Evolutionary conservation across 2,329 filamentous ascomycete species (phyloP).

Genomic region (Curvularia lunata): DNA sequence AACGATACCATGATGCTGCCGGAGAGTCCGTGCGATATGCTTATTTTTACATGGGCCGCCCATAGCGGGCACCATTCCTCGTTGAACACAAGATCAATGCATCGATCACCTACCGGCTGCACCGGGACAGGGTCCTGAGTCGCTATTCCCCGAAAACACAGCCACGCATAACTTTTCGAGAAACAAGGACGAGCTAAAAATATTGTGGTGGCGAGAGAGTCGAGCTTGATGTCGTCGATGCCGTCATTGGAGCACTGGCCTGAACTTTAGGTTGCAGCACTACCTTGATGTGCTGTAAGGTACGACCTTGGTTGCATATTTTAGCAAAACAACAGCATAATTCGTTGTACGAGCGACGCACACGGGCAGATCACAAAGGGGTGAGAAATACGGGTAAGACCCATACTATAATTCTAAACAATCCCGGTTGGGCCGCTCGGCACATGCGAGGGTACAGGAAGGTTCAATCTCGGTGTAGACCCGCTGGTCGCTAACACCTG

Average conservation of each 20-base stretch:
- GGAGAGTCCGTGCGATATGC: slow-evolving; percentile 11
- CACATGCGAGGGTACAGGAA: background rate
- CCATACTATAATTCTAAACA: background rate
- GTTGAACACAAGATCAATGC: background rate
- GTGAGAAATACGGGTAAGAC: background rate
- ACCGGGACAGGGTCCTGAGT: background rate
- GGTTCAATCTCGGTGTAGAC: background rate
- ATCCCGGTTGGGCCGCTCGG: background rate
- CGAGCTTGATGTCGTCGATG: background rate
- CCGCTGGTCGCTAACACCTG: background rate
- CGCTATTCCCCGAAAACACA: background rate
- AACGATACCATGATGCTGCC: slow-evolving; percentile 9
- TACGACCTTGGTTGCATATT: background rate
- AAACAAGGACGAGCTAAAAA: background rate
- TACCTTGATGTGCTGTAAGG: background rate
- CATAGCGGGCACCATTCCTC: slow-evolving; percentile 8
- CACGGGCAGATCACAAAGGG: background rate
- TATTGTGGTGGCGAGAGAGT: background rate
- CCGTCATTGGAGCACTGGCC: background rate
- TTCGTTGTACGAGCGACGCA: background rate
- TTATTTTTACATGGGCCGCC: slow-evolving; percentile 1
- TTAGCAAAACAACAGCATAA: background rate
- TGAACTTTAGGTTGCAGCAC: background rate
- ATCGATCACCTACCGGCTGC: background rate
- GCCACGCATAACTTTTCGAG: background rate